phyloP scores from a whole-genome alignment of 805 yeast species.

The Zygoascus bituminiphila region DNA sequence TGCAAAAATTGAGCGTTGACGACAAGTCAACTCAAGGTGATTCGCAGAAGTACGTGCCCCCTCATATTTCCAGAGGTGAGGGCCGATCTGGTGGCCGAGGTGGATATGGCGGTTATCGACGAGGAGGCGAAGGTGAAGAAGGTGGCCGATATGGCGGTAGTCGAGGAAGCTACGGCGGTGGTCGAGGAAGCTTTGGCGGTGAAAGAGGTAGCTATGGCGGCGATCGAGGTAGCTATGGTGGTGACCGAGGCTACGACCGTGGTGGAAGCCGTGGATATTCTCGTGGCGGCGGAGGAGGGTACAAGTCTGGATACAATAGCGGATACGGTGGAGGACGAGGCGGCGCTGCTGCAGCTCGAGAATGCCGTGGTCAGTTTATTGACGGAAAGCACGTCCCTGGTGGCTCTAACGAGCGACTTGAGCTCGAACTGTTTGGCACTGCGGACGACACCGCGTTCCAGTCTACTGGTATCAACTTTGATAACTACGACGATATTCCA shows the following conservation, averaged over 20 bases:
- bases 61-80: constrained; percentile 33
- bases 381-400: constrained; percentile 88
- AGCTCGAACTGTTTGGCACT: constrained; percentile 76
- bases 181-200: constrained; percentile 13
- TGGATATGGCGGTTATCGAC: constrained; percentile 7
- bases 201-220: constrained; percentile 17
- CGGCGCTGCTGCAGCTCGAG: constrained; percentile 27
- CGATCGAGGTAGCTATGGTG: constrained; percentile 7
- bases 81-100: constrained; percentile 8
- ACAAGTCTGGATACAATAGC: constrained; percentile 26
- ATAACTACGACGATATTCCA: constrained; percentile 96
- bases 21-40: constrained; percentile 19
- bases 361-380: constrained; percentile 62
- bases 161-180: constrained; percentile 5
- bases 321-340: constrained; percentile 29
- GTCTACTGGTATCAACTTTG: constrained; percentile 96
- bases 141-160: constrained; percentile 8
- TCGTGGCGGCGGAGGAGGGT: constrained; percentile 20
- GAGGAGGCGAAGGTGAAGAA: constrained; percentile 5
- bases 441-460: constrained; percentile 65
- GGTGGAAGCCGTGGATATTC: constrained; percentile 17
- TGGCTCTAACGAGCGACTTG: constrained; percentile 57
- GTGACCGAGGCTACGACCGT: constrained; percentile 16
- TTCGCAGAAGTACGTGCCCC: constrained; percentile 43
- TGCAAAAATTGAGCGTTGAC: constrained; percentile 48